phyloP scores from a whole-genome alignment of 371 early-diverging fungal genomes.

The Lichtheimia ramosa region DNA sequence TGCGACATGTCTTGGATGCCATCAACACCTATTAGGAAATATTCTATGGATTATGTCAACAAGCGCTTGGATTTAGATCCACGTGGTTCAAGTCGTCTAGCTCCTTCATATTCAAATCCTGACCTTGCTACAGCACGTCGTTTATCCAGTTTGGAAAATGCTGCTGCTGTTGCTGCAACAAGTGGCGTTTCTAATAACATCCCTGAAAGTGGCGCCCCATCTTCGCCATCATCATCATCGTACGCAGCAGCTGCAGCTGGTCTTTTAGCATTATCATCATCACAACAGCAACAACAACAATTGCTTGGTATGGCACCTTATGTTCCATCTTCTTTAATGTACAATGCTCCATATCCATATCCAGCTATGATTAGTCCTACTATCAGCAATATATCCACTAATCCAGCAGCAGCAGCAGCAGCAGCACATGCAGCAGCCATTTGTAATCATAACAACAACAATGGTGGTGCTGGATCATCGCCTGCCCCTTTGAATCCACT shows the following conservation, averaged over 20 bases:
- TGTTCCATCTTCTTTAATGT: not conserved
- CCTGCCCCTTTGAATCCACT: slow-evolving; percentile 19
- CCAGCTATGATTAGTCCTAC: not conserved
- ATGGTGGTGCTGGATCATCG: slow-evolving; percentile 4
- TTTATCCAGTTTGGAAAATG: slow-evolving; percentile 23
- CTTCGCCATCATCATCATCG: slow-evolving; percentile 1
- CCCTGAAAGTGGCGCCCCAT: slow-evolving; percentile 1
- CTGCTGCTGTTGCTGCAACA: not conserved
- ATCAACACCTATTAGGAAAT: slow-evolving; percentile 21
- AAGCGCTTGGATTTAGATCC: slow-evolving; percentile 25
- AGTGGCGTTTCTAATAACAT: not conserved
- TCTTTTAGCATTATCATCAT: no score
- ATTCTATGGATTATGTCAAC: slow-evolving; percentile 29
- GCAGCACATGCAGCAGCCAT: slow-evolving; percentile 12
- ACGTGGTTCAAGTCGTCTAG: slow-evolving; percentile 19
- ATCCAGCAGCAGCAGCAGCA: not conserved
- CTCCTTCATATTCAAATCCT: slow-evolving; percentile 45
- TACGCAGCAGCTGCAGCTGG: slow-evolving; percentile 4
- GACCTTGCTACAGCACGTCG: slow-evolving; percentile 36
- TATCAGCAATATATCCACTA: not conserved
- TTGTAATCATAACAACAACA: slow-evolving; percentile 2
- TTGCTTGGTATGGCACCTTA: not conserved
- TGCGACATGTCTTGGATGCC: no score
- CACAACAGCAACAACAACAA: not conserved
- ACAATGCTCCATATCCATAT: not conserved